Percentiles rank a stretch among this genome's conserved stretches.
phyloP scores from a whole-genome alignment of 148 eudicot genomes.

The Rhododendron griersonianum region DNA sequence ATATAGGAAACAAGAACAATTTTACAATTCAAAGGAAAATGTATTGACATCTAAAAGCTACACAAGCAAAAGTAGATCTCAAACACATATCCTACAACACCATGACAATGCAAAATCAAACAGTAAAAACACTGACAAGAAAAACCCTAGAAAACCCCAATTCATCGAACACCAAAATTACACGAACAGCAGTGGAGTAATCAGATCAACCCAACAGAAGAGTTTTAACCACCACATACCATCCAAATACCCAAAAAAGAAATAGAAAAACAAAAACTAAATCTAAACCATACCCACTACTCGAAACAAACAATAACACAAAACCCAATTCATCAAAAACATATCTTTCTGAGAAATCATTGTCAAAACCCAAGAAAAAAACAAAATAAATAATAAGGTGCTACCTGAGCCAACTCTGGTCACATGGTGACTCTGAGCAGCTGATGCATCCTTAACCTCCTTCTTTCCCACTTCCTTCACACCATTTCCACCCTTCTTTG shows the following conservation, averaged over 20 bases:
- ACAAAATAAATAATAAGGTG: neutral
- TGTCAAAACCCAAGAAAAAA: neutral
- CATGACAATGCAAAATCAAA: neutral
- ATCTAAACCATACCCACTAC: conserved; percentile 7
- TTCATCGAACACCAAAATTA: conserved; percentile 12
- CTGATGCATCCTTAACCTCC: conserved; percentile 47
- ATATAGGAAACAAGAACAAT: neutral
- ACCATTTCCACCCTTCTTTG: conserved; percentile 47
- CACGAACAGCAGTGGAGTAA: conserved; percentile 1
- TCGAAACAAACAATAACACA: conserved; percentile 11
- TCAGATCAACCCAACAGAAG: conserved; percentile 31
- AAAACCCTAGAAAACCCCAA: conserved; percentile 1
- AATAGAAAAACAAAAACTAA: conserved; percentile 16
- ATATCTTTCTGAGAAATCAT: neutral
- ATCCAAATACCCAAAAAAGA: conserved; percentile 9
- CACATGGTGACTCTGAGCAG: conserved; percentile 44
- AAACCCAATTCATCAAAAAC: neutral
- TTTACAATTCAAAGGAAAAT: neutral
- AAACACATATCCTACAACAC: neutral
- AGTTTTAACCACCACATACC: neutral
- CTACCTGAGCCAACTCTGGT: conserved; percentile 67
- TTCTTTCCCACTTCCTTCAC: conserved; percentile 52
- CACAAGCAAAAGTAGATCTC: conserved; percentile 10
- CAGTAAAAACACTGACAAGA: neutral
- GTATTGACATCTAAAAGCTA: neutral